Percentiles rank a stretch among this genome's conserved stretches.
Conservation (phyloP, 73 alveolate species). For the Tetrahymena borealis region DNA sequence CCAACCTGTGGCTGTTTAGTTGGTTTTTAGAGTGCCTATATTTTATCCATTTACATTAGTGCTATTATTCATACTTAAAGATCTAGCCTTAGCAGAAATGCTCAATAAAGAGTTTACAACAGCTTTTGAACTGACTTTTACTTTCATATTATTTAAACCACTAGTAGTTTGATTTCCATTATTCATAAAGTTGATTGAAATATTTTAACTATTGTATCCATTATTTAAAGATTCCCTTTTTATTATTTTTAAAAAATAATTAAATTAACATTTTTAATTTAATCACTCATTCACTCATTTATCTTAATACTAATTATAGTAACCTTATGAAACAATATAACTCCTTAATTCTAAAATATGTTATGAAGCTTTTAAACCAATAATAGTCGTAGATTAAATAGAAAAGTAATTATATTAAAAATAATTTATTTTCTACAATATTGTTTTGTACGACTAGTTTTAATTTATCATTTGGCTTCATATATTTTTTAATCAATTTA, state of each 20-base stretch:
- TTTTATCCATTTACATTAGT: not conserved
- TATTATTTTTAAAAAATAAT: not conserved
- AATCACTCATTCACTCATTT: no score
- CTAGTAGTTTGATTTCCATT: not conserved
- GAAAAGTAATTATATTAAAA: no score
- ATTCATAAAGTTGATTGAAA: not conserved
- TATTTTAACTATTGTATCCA: not conserved
- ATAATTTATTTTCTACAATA: no score
- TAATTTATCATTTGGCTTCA: no score
- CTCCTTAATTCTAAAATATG: no score
- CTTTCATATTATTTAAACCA: not conserved
- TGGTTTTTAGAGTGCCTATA: not conserved
- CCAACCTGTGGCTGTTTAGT: not conserved
- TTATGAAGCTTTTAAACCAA: no score
- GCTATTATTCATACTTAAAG: not conserved
- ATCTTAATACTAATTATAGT: no score
- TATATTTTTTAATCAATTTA: not conserved
- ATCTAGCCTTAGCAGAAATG: not conserved
- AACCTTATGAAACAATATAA: no score
- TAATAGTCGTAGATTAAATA: no score
- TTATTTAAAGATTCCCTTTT: not conserved
- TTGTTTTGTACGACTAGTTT: no score
- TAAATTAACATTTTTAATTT: no score
- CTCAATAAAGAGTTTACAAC: not conserved
- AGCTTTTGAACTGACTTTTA: not conserved